Base-by-base conservation (phyloP, 169 alveolate genomes). In the Plasmodium relictum region DNA sequence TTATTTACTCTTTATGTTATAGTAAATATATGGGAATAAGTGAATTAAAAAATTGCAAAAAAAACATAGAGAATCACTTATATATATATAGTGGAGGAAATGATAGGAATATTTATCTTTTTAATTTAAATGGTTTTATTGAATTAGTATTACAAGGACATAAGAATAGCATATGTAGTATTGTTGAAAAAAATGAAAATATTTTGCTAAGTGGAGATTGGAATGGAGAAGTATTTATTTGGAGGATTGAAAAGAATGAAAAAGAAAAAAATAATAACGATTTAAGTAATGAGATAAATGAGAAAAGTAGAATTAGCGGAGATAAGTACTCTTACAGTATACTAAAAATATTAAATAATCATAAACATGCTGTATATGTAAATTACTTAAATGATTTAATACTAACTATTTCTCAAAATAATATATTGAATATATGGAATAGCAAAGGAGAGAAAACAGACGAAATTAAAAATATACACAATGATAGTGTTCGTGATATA, bases 131-230 rank as follows among this genome's bases (percentile, higher is more conserved):
- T 63, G 89, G 89, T 4, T 65, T 44, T 56, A 76, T 76, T 6
- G 89, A 62, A 76, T 48, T 76, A 26, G 74, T 76, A 39, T 54
- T 76, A 39, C 78, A 76, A 76, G 89, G 89, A 8, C 89, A 76
- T 65, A 76, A 62, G 14, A 76, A 76, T 41, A 76, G 89, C 48
- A 44, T 76, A 12, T 76, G 78, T 31, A 76, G 89, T 76, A 76
- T 76, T 18, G 68, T 76, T 0, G 89, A 76, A 63, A 41, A 76
- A 16, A 65, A 16, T 48, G 56, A 76, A 69, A 10, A 76, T 76
- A 76, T 76, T 76, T 42, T 76, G 18, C 44, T 76, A 24, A 76
- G 89, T 63, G 89, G 70, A 5, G 89, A 76, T 68, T 76, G 89
- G 89, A 63, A 76, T 41, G 89, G 89, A 8, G 78, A 76, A 9